Conservation (phyloP, 306 rosid species). For the Sicyos baderoa region DNA sequence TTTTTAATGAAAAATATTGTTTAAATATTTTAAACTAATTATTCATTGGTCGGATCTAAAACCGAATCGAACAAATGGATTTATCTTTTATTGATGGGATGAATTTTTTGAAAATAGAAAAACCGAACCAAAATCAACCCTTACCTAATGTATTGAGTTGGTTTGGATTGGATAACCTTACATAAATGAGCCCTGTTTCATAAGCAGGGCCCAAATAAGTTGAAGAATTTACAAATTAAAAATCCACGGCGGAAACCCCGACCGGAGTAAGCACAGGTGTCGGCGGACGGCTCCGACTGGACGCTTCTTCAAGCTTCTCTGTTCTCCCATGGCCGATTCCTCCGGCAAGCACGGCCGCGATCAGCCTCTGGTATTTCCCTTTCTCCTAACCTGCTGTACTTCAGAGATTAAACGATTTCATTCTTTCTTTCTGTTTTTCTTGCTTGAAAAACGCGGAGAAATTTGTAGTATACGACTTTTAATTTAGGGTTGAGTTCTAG, state of each 20-base stretch:
- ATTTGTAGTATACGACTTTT: too few species aligned
- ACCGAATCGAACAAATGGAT: too few species aligned
- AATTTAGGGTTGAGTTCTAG: neutral
- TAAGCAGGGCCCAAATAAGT: neutral
- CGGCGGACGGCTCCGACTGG: neutral
- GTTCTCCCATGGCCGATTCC: conserved; percentile 33
- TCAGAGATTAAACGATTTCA: neutral
- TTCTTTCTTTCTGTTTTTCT: neutral
- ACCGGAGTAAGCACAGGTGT: neutral
- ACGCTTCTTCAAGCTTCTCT: neutral
- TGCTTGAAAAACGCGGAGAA: too few species aligned
- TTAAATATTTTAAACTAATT: too few species aligned
- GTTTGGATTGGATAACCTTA: too few species aligned
- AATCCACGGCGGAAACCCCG: neutral
- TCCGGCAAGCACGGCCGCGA: conserved; percentile 49
- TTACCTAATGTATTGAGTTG: too few species aligned
- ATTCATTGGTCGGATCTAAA: too few species aligned
- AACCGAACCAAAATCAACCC: too few species aligned
- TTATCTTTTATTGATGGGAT: too few species aligned
- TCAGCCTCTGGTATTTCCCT: conserved; percentile 32
- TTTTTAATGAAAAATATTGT: too few species aligned
- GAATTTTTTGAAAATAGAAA: too few species aligned
- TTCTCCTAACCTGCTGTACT: neutral
- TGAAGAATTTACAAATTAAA: neutral
- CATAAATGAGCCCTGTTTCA: too few species aligned